Conservation (phyloP, 257 asterid genomes). For the Plantago ovata region DNA sequence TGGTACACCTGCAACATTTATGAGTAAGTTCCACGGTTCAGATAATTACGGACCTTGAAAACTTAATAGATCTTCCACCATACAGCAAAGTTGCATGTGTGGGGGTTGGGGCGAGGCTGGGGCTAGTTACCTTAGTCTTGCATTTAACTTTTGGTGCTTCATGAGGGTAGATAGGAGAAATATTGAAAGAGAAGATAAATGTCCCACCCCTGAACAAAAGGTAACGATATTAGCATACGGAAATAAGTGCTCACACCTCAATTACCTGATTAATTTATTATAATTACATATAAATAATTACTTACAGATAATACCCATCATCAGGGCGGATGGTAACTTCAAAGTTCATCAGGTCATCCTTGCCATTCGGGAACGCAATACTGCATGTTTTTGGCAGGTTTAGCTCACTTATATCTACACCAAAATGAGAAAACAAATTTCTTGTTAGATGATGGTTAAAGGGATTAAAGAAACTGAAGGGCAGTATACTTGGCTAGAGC, state of each 20-base stretch:
- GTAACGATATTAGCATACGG: slow-evolving; percentile 16
- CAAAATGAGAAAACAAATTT: slow-evolving; percentile 11
- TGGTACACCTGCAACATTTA: slow-evolving; percentile 68
- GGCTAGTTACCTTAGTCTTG: slow-evolving; percentile 80
- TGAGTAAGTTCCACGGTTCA: neutral
- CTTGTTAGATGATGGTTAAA: neutral
- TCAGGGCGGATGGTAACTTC: slow-evolving; percentile 91
- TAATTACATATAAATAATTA: slow-evolving; percentile 6
- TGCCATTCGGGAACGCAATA: slow-evolving; percentile 86
- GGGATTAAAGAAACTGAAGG: neutral
- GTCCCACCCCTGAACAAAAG: slow-evolving; percentile 62
- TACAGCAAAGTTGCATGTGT: neutral
- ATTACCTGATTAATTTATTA: neutral
- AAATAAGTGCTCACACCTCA: neutral
- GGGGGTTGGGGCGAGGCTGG: too few relatives aligned
- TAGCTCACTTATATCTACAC: slow-evolving; percentile 80
- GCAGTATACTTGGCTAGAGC: too few relatives aligned
- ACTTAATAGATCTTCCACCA: neutral
- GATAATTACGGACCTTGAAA: neutral
- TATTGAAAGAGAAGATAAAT: slow-evolving; percentile 82
- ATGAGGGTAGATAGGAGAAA: slow-evolving; percentile 94
- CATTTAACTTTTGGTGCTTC: slow-evolving; percentile 99
- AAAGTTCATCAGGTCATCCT: slow-evolving; percentile 93
- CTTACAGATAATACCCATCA: slow-evolving; percentile 84
- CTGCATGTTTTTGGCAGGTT: slow-evolving; percentile 82